Percentiles rank a stretch among this genome's conserved stretches.
Conservation (phyloP, 306 rosid species). For the Quercus cerris region DNA sequence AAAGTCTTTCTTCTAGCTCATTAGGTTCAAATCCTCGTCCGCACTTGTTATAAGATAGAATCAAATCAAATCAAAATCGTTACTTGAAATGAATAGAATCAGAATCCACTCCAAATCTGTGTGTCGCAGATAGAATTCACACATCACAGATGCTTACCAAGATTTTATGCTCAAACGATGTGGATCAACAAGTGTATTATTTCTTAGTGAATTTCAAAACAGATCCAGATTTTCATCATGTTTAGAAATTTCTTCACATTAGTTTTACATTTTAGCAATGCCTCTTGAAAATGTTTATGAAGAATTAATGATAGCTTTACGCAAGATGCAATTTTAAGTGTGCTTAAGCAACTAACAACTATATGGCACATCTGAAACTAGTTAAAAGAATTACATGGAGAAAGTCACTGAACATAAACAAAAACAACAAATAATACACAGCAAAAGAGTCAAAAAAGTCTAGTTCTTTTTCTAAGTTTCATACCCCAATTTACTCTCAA, state of each 20-base stretch:
- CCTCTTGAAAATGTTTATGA: neutral
- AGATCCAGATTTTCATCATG: too few species aligned
- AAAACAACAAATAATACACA: neutral
- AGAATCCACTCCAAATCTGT: too few species aligned
- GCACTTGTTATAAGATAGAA: too few species aligned
- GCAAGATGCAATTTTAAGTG: neutral
- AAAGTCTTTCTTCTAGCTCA: too few species aligned
- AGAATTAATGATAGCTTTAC: neutral
- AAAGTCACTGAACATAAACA: conserved; percentile 10
- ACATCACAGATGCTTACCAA: too few species aligned
- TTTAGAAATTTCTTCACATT: neutral
- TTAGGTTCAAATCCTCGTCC: too few species aligned
- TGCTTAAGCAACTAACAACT: neutral
- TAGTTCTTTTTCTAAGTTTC: conserved; percentile 20
- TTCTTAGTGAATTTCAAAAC: too few species aligned
- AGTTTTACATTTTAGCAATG: neutral
- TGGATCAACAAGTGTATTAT: too few species aligned
- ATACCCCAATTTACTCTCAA: conserved; percentile 29
- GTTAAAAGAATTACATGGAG: conserved; percentile 9
- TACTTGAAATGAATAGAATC: too few species aligned
- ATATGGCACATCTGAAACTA: neutral
- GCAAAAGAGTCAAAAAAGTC: conserved; percentile 8
- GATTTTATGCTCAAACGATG: too few species aligned
- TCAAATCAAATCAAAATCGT: too few species aligned
- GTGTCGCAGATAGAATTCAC: too few species aligned